These are phyloP conservation scores for Yarrowia alimentaria DNA, from an alignment of 805 yeast genomes.

Conservation along the genomic window DNA sequence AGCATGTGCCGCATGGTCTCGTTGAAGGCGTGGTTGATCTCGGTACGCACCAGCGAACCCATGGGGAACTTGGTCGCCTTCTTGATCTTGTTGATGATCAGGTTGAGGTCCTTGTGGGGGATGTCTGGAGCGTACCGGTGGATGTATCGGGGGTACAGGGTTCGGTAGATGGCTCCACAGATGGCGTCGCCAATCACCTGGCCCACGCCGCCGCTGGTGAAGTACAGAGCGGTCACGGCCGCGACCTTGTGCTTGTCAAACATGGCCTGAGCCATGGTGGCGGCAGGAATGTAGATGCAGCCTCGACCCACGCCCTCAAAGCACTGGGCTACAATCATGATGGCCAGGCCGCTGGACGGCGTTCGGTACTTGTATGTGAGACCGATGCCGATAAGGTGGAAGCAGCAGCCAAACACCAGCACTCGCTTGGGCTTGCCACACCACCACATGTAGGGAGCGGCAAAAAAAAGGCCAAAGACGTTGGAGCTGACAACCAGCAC, in stretches of 20 bases:
- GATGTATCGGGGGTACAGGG: constrained; percentile 16
- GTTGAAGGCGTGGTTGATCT: constrained; percentile 16
- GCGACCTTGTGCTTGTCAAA: constrained; percentile 20
- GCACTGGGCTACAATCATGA: constrained; percentile 21
- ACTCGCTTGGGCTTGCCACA: constrained; percentile 3
- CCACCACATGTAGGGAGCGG: constrained; percentile 20
- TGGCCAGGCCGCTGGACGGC: background rate
- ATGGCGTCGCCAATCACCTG: constrained; percentile 18
- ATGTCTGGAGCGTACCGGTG: constrained; percentile 17
- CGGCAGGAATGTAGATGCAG: constrained; percentile 11
- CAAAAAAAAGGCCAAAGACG: constrained; percentile 9
- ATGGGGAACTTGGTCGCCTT: constrained; percentile 21
- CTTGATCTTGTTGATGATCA: constrained; percentile 21
- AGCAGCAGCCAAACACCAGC: constrained; percentile 8
- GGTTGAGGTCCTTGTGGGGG: constrained; percentile 4
- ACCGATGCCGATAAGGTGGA: constrained; percentile 15
- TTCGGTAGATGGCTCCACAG: constrained; percentile 15
- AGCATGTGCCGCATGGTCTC: constrained; percentile 23
- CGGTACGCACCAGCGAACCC: constrained; percentile 17
- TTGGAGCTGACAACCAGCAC: constrained; percentile 4
- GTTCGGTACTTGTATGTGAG: constrained; percentile 13
- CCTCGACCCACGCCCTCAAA: constrained; percentile 24
- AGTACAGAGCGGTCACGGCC: constrained; percentile 9
- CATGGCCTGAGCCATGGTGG: constrained; percentile 12
- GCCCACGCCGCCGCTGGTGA: background rate